A percentile compares a stretch with the other conserved stretches of the same genome.
Evolutionary conservation across 2,329 filamentous ascomycete species (phyloP).

Genomic region (Fusarium nematophilum): DNA sequence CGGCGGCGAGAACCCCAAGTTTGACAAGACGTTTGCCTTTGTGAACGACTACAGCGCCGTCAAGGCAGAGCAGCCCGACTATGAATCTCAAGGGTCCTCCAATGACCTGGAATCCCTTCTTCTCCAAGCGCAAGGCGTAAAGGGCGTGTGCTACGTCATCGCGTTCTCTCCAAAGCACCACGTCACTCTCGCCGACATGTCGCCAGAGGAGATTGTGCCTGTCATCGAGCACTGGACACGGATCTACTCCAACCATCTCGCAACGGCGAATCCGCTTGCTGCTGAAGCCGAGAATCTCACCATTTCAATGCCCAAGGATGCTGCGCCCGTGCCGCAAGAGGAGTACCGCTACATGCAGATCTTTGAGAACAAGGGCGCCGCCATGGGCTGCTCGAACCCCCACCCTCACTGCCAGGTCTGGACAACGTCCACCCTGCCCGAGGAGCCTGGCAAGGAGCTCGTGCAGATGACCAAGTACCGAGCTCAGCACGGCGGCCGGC

Average conservation of each 20-base stretch:
- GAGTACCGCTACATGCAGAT: conserved; percentile 99
- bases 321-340: conserved; percentile 65
- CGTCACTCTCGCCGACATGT: conserved; percentile 91
- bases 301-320: conserved; percentile 52
- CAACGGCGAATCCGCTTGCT: conserved; percentile 74
- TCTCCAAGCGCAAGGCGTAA: conserved; percentile 85
- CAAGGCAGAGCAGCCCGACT: conserved; percentile 90
- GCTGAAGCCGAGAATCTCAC: conserved; percentile 53
- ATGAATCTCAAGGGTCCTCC: conserved; percentile 59
- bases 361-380: conserved; percentile 97
- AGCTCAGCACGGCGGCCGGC: conserved; percentile 74
- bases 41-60: conserved; percentile 98
- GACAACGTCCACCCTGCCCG: conserved; percentile 91
- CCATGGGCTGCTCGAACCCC: conserved; percentile 99
- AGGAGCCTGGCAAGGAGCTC: conserved; percentile 87
- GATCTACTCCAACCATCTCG: conserved; percentile 86
- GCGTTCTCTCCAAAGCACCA: conserved; percentile 94
- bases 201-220: conserved; percentile 78
- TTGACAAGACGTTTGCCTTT: conserved; percentile 90
- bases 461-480: conserved; percentile 83
- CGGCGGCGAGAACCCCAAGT: conserved; percentile 87
- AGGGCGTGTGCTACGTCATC: conserved; percentile 95
- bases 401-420: conserved; percentile 98
- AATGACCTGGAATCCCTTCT: conserved; percentile 78
- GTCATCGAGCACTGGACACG: conserved; percentile 92